Conservation (phyloP, 805 yeast species). For the Yarrowia sp. region DNA sequence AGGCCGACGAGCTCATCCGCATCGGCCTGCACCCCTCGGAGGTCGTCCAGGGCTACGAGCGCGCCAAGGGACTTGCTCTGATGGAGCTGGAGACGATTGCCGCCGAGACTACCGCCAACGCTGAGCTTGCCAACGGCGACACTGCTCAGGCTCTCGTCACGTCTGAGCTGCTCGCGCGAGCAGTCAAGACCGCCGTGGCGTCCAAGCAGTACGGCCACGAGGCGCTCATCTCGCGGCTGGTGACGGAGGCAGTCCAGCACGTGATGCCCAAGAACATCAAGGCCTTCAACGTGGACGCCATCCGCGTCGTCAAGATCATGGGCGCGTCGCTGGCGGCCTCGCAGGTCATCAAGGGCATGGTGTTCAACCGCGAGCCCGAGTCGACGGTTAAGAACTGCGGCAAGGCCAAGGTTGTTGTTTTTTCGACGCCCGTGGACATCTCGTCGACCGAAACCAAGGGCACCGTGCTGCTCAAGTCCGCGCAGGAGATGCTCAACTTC, state of each 20-base stretch:
- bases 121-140: constrained; percentile 43
- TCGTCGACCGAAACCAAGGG: constrained; percentile 98
- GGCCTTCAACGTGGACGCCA: constrained; percentile 82
- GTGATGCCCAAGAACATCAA: constrained; percentile 69
- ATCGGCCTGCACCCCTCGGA: constrained; percentile 90
- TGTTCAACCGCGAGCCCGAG: constrained; percentile 96
- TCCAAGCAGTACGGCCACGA: constrained; percentile 93
- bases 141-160: constrained; percentile 57
- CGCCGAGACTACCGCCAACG: constrained; percentile 32
- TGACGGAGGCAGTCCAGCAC: constrained; percentile 77
- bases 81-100: constrained; percentile 53
- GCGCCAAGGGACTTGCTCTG: constrained; percentile 76
- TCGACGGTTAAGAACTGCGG: constrained; percentile 70
- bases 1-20: constrained; percentile 79
- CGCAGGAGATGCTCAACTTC: constrained; percentile 94
- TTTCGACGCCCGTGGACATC: constrained; percentile 90
- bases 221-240: constrained; percentile 69
- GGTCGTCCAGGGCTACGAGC: constrained; percentile 85
- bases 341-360: constrained; percentile 93
- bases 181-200: constrained; percentile 81
- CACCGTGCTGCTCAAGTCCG: constrained; percentile 91
- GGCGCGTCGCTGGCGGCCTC: constrained; percentile 76
- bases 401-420: constrained; percentile 84
- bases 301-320: constrained; percentile 95
- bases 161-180: constrained; percentile 59